Percentiles rank a stretch among this genome's conserved stretches.
Conservation (phyloP, 139 green algal genomes). For the Asterochloris erici region DNA sequence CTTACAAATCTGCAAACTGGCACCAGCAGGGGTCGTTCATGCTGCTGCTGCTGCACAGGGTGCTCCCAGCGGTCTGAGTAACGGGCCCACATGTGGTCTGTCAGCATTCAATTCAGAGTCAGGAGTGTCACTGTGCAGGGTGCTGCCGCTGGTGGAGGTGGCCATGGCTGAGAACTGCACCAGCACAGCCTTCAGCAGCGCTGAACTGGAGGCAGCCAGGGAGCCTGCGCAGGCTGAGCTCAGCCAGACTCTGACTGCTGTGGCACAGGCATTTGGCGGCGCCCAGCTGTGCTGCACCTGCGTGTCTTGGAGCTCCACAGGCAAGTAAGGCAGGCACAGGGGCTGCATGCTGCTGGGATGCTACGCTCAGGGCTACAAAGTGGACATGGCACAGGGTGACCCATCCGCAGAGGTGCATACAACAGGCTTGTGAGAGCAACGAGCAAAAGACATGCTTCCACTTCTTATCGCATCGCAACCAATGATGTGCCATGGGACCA, state of each 20-base stretch:
- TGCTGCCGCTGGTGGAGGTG: not conserved
- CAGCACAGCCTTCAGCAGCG: not conserved
- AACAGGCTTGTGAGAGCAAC: not conserved
- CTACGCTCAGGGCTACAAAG: not conserved
- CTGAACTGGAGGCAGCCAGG: slow-evolving; percentile 1
- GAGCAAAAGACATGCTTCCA: not conserved
- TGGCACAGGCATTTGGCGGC: slow-evolving; percentile 14
- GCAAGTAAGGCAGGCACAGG: slow-evolving; percentile 10
- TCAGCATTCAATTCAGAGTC: not conserved
- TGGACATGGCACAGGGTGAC: not conserved
- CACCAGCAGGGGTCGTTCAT: too few relatives aligned
- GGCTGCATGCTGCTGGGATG: not conserved
- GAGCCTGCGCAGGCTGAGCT: not conserved
- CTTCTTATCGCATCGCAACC: not conserved
- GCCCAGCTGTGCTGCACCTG: slow-evolving; percentile 28
- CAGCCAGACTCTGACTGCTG: not conserved
- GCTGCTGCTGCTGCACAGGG: not conserved
- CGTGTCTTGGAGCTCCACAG: slow-evolving; percentile 55
- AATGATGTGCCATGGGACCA: not conserved
- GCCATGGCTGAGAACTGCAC: not conserved
- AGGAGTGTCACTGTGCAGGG: not conserved
- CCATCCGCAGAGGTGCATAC: not conserved
- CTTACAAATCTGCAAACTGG: too few relatives aligned
- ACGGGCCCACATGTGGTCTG: too few relatives aligned
- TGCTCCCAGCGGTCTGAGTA: too few relatives aligned